phyloP scores from a whole-genome alignment of 1,284 basidiomycete genomes.

The Mycena citricolor region DNA sequence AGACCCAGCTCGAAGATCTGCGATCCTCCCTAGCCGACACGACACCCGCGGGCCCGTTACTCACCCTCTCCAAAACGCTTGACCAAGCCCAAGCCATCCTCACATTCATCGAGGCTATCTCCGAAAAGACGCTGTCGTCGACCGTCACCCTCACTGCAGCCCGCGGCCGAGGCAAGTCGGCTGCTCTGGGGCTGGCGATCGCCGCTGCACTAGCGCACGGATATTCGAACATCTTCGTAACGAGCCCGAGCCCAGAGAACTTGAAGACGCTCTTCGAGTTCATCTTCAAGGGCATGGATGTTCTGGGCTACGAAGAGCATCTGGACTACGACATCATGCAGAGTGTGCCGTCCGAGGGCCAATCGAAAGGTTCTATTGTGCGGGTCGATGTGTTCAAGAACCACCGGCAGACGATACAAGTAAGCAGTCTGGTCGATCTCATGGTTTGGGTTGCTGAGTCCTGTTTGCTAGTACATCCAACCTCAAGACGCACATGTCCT shows the following conservation, averaged over 20 bases:
- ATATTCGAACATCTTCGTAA: slow-evolving; percentile 98
- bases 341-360: slow-evolving; percentile 92
- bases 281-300: slow-evolving; percentile 96
- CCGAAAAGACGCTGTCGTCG: slow-evolving; percentile 90
- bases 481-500: slow-evolving; percentile 97
- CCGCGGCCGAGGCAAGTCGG: slow-evolving; percentile 96
- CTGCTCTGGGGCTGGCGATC: slow-evolving; percentile 91
- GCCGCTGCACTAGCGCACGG: slow-evolving; percentile 92
- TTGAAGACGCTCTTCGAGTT: slow-evolving; percentile 98
- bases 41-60: slow-evolving; percentile 86
- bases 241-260: slow-evolving; percentile 97
- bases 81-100: slow-evolving; percentile 93
- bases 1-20: slow-evolving; percentile 77
- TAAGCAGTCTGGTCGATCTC: slow-evolving; percentile 37
- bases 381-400: slow-evolving; percentile 93
- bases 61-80: slow-evolving; percentile 90
- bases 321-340: slow-evolving; percentile 96
- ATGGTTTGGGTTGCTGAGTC: slow-evolving; percentile 13
- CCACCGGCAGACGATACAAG: slow-evolving; percentile 94
- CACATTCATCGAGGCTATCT: slow-evolving; percentile 90
- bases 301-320: slow-evolving; percentile 95
- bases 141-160: slow-evolving; percentile 95
- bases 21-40: slow-evolving; percentile 82
- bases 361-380: slow-evolving; percentile 82
- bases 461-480: slow-evolving; percentile 82